Evolutionary conservation across 1,139 yeast species (phyloP), one percentile per base, ranked within the genome.

Genomic region (Diutina mesorugosa): DNA sequence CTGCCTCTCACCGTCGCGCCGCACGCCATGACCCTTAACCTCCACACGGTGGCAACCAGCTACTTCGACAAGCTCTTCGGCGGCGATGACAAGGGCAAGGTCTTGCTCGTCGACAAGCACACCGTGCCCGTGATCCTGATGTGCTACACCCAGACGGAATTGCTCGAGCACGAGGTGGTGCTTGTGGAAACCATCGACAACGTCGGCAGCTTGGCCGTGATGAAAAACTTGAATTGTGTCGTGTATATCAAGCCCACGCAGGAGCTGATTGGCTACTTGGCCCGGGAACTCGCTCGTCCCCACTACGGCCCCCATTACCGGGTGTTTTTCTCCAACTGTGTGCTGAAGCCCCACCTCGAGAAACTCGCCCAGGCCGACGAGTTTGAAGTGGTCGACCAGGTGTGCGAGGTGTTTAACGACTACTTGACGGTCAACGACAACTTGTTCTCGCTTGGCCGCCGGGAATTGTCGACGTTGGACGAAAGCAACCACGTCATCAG

Each of bases 351-450:
- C 45, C 87, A 88, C 60, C 69, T 93, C 61, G 99, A 95, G 67
- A 77, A 87, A 57, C 67, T 93, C 48, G 99, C 99, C 0, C 96
- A 90, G 67, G 81, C 89, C 2, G 99, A 93, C 68, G 95, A 89
- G 65, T 77, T 83, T 64, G 99, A 91, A 66, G 82, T 83, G 6
- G 87, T 95, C 8, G 72, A 78, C 5, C 81, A 80, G 60, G 90
- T 93, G 2, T 81, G 85, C 46, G 99, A 93, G 66, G 67, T 90
- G 55, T 93, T 90, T 66, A 89, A 86, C 61, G 98, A 93, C 67
- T 91, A 86, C 67, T 76, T 81, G 60, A 84, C 88, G 6, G 72
- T 90, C 57, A 90, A 90, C 67, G 76, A 76, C 58, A 87, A 87
- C 63, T 70, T 93, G 53, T 91, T 80, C 66, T 72, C 80, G 0